Evolutionary conservation across 208 protist genomes (phyloP).

Genomic region (Naegleria lovaniensis): DNA sequence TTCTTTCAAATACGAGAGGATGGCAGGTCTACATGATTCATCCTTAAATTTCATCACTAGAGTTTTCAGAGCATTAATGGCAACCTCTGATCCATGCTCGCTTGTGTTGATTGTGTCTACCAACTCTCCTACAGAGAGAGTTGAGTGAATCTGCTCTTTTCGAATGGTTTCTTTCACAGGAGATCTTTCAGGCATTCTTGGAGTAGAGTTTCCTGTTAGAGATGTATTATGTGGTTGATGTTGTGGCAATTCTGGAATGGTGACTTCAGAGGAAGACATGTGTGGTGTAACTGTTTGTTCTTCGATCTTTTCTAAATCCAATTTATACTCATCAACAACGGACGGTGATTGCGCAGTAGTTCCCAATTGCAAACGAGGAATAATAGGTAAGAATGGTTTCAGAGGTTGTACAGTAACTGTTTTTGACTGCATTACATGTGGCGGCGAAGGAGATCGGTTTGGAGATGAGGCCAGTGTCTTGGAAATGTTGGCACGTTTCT

Average conservation of each 20-base stretch:
- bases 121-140: neutral
- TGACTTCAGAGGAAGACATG: neutral
- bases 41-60: neutral
- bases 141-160: neutral
- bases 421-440: neutral
- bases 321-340: neutral
- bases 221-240: neutral
- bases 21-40: neutral
- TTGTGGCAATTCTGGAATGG: neutral
- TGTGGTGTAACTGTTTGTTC: neutral
- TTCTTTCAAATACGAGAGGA: neutral
- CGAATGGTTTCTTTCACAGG: neutral
- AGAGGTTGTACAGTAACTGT: neutral
- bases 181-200: neutral
- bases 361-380: neutral
- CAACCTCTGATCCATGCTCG: neutral
- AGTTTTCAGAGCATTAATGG: neutral
- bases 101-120: neutral
- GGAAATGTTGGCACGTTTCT: neutral
- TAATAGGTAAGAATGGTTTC: neutral
- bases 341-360: neutral
- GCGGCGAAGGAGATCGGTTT: neutral
- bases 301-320: neutral
- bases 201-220: neutral
- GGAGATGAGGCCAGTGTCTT: neutral